phyloP scores from a whole-genome alignment of 2,329 filamentous ascomycete genomes.

The Metarhizium sp. region DNA sequence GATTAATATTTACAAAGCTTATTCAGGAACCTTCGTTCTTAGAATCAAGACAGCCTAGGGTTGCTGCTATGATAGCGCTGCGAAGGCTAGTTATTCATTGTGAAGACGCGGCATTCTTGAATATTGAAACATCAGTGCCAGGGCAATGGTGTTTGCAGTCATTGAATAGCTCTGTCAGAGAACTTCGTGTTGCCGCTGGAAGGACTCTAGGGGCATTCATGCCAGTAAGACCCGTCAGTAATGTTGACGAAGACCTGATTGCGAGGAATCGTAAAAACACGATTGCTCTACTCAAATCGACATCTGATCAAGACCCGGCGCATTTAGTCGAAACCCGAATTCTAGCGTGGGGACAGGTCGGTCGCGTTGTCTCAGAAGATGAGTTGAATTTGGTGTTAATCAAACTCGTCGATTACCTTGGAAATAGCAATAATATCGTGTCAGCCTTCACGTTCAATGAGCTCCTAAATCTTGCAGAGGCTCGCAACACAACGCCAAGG shows the following conservation, averaged over 20 bases:
- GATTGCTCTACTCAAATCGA: constrained; percentile 59
- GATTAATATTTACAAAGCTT: constrained; percentile 36
- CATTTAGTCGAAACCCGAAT: constrained; percentile 76
- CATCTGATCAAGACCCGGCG: constrained; percentile 57
- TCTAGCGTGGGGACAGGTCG: constrained; percentile 77
- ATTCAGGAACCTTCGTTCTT: constrained; percentile 35
- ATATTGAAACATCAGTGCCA: constrained; percentile 56
- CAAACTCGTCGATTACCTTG: constrained; percentile 77
- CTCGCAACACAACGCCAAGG: constrained; percentile 50
- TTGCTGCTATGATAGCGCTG: constrained; percentile 64
- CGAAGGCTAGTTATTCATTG: constrained; percentile 62
- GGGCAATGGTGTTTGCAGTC: constrained; percentile 78
- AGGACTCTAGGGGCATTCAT: constrained; percentile 60
- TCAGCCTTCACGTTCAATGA: constrained; percentile 79
- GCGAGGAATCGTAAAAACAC: constrained; percentile 51
- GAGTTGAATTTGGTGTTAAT: constrained; percentile 82
- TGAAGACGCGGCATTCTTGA: constrained; percentile 46
- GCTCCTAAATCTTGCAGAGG: constrained; percentile 62
- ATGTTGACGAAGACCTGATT: constrained; percentile 13
- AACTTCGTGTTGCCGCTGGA: constrained; percentile 73
- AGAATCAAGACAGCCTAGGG: constrained; percentile 49
- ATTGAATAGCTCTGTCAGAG: constrained; percentile 73
- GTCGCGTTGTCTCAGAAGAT: constrained; percentile 65
- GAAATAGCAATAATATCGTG: constrained; percentile 70
- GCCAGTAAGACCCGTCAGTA: constrained; percentile 15